These are phyloP conservation scores for Fraxinus pennsylvanica DNA, from an alignment of 257 asterid genomes.

Conservation along the genomic window DNA sequence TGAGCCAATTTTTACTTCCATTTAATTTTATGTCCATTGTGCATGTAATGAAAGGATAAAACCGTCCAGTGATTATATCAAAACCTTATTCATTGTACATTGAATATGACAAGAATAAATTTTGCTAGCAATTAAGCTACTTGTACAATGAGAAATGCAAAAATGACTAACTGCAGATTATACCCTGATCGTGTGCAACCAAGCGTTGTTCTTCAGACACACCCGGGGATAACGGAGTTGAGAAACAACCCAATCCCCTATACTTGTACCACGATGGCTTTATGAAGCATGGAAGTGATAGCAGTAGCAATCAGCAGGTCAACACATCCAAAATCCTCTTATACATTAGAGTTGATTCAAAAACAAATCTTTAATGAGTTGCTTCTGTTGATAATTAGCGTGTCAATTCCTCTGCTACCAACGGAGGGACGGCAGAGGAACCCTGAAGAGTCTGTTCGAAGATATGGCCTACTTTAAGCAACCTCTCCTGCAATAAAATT, in stretches of 20 bases:
- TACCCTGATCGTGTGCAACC: background rate
- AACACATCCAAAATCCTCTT: background rate
- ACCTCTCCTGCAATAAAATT: conserved; percentile 63
- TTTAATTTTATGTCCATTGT: background rate
- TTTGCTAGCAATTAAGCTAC: background rate
- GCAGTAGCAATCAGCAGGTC: background rate
- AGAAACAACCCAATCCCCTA: background rate
- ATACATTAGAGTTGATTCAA: background rate
- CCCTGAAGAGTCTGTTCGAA: conserved; percentile 91
- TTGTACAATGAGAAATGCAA: background rate
- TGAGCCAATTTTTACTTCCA: too few species aligned
- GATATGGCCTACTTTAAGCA: conserved; percentile 81
- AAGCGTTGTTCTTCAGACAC: background rate
- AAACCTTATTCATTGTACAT: background rate
- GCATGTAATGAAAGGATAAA: background rate
- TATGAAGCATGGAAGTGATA: background rate
- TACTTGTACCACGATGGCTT: background rate
- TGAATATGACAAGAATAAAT: background rate
- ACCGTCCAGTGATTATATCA: background rate
- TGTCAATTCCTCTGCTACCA: conserved; percentile 53
- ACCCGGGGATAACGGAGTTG: background rate
- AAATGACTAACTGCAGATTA: background rate
- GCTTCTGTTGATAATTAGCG: conserved; percentile 16
- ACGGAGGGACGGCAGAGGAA: conserved; percentile 65
- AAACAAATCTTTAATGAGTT: background rate